Percentiles rank a stretch among this genome's conserved stretches.
Evolutionary conservation across 345 rosid species (phyloP).

Genomic region (Moringa oleifera): DNA sequence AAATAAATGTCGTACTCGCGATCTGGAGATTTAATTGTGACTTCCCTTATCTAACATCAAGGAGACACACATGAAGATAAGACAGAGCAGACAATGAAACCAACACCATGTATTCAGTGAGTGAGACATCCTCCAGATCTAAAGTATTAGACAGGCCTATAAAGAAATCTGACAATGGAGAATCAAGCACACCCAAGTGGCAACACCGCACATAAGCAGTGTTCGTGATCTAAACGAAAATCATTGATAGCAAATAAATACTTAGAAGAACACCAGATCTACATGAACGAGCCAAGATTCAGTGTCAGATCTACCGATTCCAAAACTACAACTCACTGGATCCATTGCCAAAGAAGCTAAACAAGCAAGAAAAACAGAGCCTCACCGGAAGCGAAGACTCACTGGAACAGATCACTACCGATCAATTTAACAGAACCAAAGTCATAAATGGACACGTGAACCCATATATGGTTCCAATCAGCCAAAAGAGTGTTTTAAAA

Average conservation of each 20-base stretch:
- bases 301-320: constrained; percentile 11
- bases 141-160: background rate
- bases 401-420: background rate
- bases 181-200: constrained; percentile 8
- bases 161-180: background rate
- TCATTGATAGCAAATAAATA: background rate
- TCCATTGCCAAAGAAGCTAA: background rate
- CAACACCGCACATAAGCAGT: background rate
- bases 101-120: background rate
- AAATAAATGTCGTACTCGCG: too few relatives aligned
- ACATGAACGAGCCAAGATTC: background rate
- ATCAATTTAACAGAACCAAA: background rate
- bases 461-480: background rate
- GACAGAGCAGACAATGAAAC: too few relatives aligned
- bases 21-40: too few relatives aligned
- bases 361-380: background rate
- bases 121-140: background rate
- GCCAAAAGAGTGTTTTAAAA: background rate
- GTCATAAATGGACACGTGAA: background rate
- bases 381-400: background rate
- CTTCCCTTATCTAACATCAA: too few relatives aligned
- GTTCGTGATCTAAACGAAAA: background rate
- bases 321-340: constrained; percentile 6
- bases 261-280: background rate
- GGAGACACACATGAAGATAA: too few relatives aligned